Evolutionary conservation across 768 basidiomycete species (phyloP).

Genomic region (Kondoa subrosea): DNA sequence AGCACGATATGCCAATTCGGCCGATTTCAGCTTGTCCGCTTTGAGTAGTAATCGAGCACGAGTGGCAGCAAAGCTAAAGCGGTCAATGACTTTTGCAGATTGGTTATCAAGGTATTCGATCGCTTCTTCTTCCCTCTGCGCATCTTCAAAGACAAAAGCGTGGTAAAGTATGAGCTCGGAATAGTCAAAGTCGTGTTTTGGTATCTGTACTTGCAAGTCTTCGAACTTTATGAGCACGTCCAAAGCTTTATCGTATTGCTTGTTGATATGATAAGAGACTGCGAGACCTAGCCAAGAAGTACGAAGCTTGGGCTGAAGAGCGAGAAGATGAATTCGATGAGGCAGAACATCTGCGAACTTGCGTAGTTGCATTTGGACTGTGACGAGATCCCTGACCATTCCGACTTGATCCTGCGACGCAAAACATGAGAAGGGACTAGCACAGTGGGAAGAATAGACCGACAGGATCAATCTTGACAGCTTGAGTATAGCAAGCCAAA

Average conservation of each 20-base stretch:
- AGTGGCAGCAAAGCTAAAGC: constrained; percentile 40
- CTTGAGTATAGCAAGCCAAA: constrained; percentile 76
- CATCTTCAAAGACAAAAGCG: constrained; percentile 52
- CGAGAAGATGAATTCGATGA: constrained; percentile 63
- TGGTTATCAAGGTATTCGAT: constrained; percentile 29
- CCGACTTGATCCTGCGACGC: constrained; percentile 68
- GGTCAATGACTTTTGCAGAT: constrained; percentile 41
- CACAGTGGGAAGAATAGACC: constrained; percentile 6
- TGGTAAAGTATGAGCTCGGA: constrained; percentile 70
- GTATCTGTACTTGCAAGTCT: constrained; percentile 41
- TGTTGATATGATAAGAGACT: constrained; percentile 70
- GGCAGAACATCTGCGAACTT: constrained; percentile 61
- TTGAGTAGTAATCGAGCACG: constrained; percentile 58
- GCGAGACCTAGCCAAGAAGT: constrained; percentile 80
- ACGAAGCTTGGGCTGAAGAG: constrained; percentile 60
- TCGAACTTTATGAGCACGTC: constrained; percentile 58
- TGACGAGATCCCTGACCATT: constrained; percentile 74
- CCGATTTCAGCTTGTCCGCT: constrained; percentile 46
- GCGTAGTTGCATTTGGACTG: constrained; percentile 73
- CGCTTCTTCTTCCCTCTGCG: constrained; percentile 35
- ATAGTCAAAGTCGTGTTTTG: constrained; percentile 61
- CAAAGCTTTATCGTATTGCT: constrained; percentile 52
- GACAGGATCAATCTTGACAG: constrained; percentile 75
- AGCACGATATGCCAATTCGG: constrained; percentile 61
- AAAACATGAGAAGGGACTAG: constrained; percentile 10